These are phyloP conservation scores for Hypomontagnella monticulosa DNA, from an alignment of 495 filamentous ascomycete species.

Conservation along the genomic window DNA sequence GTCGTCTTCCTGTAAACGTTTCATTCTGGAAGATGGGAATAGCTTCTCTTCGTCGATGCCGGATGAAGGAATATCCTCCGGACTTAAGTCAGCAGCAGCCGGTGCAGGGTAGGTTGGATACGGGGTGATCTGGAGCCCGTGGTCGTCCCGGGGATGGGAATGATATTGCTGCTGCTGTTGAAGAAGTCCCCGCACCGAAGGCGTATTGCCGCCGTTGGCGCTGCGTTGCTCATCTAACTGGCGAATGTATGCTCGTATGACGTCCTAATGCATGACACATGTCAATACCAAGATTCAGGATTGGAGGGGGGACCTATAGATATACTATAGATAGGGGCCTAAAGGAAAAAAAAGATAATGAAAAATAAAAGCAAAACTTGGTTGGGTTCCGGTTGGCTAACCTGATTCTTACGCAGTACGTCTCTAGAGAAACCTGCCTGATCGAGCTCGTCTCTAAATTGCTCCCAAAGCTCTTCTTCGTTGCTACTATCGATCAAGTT, in stretches of 20 bases:
- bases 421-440: constrained; percentile 62
- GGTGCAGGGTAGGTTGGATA: constrained; percentile 35
- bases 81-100: constrained; percentile 38
- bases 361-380: neutral
- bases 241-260: constrained; percentile 64
- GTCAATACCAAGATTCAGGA: constrained; percentile 31
- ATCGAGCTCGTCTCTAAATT: constrained; percentile 62
- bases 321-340: too few species aligned
- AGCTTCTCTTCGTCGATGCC: constrained; percentile 54
- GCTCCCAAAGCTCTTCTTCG: constrained; percentile 62
- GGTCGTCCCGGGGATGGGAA: constrained; percentile 24
- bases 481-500: constrained; percentile 53
- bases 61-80: constrained; percentile 40
- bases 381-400: constrained; percentile 34
- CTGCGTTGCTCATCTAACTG: constrained; percentile 56
- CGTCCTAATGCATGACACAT: constrained; percentile 52
- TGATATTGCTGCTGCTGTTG: constrained; percentile 22
- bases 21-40: constrained; percentile 51
- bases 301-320: constrained; percentile 6
- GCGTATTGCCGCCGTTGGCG: constrained; percentile 47
- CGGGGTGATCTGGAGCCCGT: constrained; percentile 28
- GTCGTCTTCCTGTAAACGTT: constrained; percentile 45
- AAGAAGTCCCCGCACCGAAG: constrained; percentile 54
- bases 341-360: neutral
- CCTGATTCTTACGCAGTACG: constrained; percentile 61